Evolutionary conservation across 1,284 basidiomycete genomes (phyloP).

Genomic region (Cryptococcus wingfieldii): DNA sequence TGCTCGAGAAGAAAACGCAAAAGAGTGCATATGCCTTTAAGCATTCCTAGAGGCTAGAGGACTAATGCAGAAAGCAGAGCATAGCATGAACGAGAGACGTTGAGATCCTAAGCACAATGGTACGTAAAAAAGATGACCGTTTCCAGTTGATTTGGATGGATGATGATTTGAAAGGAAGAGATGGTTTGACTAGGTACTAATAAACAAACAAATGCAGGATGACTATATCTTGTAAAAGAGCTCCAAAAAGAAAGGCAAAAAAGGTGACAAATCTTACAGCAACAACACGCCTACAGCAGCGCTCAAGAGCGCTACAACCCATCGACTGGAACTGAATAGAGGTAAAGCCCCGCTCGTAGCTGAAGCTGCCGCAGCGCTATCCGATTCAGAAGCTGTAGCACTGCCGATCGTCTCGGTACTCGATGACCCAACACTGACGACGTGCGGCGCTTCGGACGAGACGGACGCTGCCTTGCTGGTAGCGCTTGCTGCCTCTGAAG

Average conservation of each 20-base stretch:
- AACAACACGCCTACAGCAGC: not conserved
- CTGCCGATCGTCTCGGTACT: not conserved
- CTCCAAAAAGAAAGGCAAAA: too few relatives aligned
- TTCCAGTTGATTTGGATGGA: not conserved
- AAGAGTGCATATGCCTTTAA: too few relatives aligned
- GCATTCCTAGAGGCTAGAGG: too few relatives aligned
- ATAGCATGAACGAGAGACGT: not conserved
- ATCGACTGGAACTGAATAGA: not conserved
- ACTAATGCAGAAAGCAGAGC: not conserved
- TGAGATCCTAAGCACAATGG: not conserved
- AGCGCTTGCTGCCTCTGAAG: not conserved
- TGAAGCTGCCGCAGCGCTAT: not conserved
- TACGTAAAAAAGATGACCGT: not conserved
- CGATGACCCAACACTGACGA: constrained; percentile 6
- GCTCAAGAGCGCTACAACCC: not conserved
- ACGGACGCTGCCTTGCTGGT: not conserved
- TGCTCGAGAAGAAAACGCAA: not conserved
- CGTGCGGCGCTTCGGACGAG: constrained; percentile 1
- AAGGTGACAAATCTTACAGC: not conserved
- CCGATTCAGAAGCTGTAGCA: not conserved
- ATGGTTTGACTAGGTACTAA: not conserved
- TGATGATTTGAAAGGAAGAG: not conserved
- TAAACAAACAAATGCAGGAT: not conserved
- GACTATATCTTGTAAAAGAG: too few relatives aligned
- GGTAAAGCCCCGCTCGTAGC: not conserved